A percentile compares a stretch with the other conserved stretches of the same genome.
phyloP scores from a whole-genome alignment of 2,329 filamentous ascomycete genomes.

The Ophiostoma himal-ulmi region DNA sequence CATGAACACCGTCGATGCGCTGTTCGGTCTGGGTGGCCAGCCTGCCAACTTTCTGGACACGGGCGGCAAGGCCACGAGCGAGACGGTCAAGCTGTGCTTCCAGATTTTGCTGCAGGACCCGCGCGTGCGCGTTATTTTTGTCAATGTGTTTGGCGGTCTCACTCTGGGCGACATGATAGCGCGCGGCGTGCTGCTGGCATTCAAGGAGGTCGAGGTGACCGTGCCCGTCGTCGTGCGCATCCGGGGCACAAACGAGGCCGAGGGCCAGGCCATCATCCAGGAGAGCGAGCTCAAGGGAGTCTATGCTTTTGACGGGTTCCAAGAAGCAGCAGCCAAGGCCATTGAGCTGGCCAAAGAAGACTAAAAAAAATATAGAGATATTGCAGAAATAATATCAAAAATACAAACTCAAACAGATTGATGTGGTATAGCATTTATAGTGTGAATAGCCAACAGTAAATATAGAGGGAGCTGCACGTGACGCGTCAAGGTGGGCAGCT shows the following conservation, averaged over 20 bases:
- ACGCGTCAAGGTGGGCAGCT: background rate
- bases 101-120: conserved; percentile 65
- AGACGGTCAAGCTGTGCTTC: conserved; percentile 74
- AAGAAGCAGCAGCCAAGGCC: conserved; percentile 63
- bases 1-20: conserved; percentile 84
- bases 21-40: conserved; percentile 59
- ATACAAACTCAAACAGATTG: background rate
- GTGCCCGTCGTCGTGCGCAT: conserved; percentile 73
- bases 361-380: background rate
- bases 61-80: conserved; percentile 77
- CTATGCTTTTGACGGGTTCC: conserved; percentile 68
- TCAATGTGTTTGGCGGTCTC: conserved; percentile 54
- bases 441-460: background rate
- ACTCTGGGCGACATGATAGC: conserved; percentile 79
- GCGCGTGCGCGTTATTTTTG: conserved; percentile 61
- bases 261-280: conserved; percentile 63
- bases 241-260: conserved; percentile 66
- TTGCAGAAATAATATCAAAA: background rate
- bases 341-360: conserved; percentile 43
- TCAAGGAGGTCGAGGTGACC: conserved; percentile 59
- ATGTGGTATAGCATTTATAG: background rate
- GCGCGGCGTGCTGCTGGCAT: conserved; percentile 65
- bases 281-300: conserved; percentile 59
- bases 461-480: background rate
- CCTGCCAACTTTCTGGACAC: conserved; percentile 86